Evolutionary conservation across 1,284 basidiomycete genomes (phyloP).

Genomic region (Ganoderma sp.): DNA sequence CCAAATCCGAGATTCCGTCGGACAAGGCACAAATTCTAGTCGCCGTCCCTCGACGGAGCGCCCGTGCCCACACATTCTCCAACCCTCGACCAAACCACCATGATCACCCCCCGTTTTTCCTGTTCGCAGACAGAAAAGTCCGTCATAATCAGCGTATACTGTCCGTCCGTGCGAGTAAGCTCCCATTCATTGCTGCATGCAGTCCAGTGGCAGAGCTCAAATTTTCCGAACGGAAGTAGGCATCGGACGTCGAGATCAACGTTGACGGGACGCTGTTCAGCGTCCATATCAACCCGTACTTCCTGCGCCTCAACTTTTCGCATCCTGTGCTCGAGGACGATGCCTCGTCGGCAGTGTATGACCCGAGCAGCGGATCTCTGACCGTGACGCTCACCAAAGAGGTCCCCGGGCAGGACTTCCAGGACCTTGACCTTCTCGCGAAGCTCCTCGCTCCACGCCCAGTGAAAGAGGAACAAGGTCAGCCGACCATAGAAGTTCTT

Average conservation of each 20-base stretch:
- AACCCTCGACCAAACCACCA: constrained; percentile 38
- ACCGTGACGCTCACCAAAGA: constrained; percentile 74
- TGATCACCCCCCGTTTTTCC: constrained; percentile 83
- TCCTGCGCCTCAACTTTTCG: constrained; percentile 76
- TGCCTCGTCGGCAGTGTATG: constrained; percentile 70
- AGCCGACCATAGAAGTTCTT: constrained; percentile 71
- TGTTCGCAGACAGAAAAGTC: constrained; percentile 70
- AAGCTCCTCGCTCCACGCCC: constrained; percentile 74
- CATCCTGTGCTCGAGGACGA: constrained; percentile 71
- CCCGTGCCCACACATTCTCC: constrained; percentile 23
- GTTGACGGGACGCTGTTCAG: constrained; percentile 73
- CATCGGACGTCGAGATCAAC: constrained; percentile 78
- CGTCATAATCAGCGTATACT: constrained; percentile 69
- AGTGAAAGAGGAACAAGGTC: constrained; percentile 39
- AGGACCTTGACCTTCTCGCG: constrained; percentile 76
- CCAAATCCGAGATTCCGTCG: constrained; percentile 24
- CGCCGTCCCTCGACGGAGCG: constrained; percentile 28
- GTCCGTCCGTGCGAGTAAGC: constrained; percentile 78
- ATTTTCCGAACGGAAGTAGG: constrained; percentile 53
- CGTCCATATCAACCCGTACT: constrained; percentile 83
- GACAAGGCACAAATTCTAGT: constrained; percentile 13
- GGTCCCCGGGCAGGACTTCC: constrained; percentile 65
- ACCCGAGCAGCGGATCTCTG: constrained; percentile 73
- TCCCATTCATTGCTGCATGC: constrained; percentile 4
- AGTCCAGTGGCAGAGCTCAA: constrained; percentile 33